Evolutionary conservation across 2,329 filamentous ascomycete species (phyloP).

Genomic region (Colletotrichum siamense): DNA sequence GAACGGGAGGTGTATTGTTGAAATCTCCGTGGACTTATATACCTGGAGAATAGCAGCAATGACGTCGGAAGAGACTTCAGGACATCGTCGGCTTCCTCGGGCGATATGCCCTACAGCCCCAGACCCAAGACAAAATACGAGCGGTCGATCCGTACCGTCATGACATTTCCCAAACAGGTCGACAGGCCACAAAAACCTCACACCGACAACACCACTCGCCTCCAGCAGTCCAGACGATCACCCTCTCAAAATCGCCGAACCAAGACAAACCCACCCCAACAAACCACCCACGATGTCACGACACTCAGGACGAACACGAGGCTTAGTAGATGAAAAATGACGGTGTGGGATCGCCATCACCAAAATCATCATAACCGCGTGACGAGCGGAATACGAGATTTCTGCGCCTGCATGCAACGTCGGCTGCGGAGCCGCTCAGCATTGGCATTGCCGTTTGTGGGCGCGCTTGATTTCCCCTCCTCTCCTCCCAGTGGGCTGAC

Average conservation of each 20-base stretch:
- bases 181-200: no score
- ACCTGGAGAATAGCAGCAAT: not conserved
- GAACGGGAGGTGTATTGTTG: not conserved
- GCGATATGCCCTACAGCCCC: not conserved
- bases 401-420: constrained; percentile 5
- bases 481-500: not conserved
- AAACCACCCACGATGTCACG: not conserved
- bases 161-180: not conserved
- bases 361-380: not conserved
- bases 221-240: not conserved
- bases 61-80: not conserved
- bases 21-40: not conserved
- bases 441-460: not conserved
- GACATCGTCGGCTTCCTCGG: not conserved
- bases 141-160: not conserved
- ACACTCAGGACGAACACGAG: not conserved
- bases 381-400: constrained; percentile 5
- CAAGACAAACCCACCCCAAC: not conserved
- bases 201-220: not conserved
- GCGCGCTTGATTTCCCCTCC: not conserved
- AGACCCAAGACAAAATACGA: not conserved
- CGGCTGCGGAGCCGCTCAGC: not conserved
- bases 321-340: not conserved
- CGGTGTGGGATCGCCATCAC: not conserved
- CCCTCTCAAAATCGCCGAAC: no score